A percentile compares a stretch with the other conserved stretches of the same genome.
phyloP scores from a whole-genome alignment of 2,329 filamentous ascomycete genomes.

The Alternaria atra region DNA sequence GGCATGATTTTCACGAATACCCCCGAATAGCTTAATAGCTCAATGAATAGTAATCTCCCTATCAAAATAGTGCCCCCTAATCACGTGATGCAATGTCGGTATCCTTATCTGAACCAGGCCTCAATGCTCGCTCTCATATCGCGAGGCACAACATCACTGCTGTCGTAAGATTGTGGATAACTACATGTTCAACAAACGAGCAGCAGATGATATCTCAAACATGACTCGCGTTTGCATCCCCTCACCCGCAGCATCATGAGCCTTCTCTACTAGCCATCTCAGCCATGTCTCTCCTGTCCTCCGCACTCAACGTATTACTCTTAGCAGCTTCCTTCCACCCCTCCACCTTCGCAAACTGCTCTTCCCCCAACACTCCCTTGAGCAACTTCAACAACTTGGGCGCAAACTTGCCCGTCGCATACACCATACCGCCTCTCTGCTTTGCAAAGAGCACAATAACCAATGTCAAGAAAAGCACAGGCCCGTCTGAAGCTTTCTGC shows the following conservation, averaged over 20 bases:
- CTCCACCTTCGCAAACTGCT: conserved; percentile 44
- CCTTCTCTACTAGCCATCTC: conserved; percentile 26
- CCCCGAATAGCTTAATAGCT: conserved; percentile 11
- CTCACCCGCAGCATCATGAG: too few relatives aligned
- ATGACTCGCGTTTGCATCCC: too few relatives aligned
- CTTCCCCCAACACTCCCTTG: conserved; percentile 31
- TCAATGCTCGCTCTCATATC: too few relatives aligned
- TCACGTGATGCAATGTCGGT: not conserved
- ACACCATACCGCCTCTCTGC: conserved; percentile 45
- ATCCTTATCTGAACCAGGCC: too few relatives aligned
- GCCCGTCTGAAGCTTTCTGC: conserved; percentile 45
- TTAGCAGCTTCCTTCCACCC: conserved; percentile 52
- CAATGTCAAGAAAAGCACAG: conserved; percentile 50
- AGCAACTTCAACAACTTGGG: conserved; percentile 52
- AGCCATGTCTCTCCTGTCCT: conserved; percentile 47
- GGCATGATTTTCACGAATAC: conserved; percentile 13
- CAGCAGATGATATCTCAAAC: too few relatives aligned
- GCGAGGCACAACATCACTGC: too few relatives aligned
- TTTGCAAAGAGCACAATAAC: conserved; percentile 46
- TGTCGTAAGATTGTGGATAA: too few relatives aligned
- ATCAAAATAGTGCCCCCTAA: not conserved
- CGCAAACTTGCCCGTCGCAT: conserved; percentile 54
- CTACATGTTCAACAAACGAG: too few relatives aligned
- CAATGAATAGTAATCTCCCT: conserved; percentile 13
- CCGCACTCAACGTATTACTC: conserved; percentile 37